Evolutionary conservation across 2,329 filamentous ascomycete species (phyloP).

Genomic region (Torrubiella hemipterigena): DNA sequence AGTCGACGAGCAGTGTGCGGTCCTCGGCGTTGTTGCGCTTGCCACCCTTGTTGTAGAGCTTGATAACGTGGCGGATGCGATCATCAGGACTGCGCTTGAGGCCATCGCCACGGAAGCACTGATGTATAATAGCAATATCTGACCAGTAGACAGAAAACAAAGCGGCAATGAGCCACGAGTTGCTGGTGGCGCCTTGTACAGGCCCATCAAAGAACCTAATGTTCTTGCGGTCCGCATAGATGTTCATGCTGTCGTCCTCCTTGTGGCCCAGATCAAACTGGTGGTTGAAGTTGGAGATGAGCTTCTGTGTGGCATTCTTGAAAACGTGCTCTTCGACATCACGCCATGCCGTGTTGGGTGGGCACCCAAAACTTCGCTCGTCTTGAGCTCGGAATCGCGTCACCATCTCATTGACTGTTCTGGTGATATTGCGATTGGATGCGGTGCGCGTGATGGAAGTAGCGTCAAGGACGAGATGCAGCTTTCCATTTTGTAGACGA

Average conservation of each 20-base stretch:
- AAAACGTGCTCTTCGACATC: slow-evolving; percentile 24
- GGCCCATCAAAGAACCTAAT: slow-evolving; percentile 25
- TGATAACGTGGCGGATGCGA: slow-evolving; percentile 18
- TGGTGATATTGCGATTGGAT: slow-evolving; percentile 25
- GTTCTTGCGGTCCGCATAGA: slow-evolving; percentile 11
- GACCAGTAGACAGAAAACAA: slow-evolving; percentile 33
- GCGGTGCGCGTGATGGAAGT: slow-evolving; percentile 21
- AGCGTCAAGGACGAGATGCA: slow-evolving; percentile 25
- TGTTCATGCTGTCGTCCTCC: slow-evolving; percentile 12
- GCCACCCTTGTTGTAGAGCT: slow-evolving; percentile 32
- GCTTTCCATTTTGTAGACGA: slow-evolving; percentile 31
- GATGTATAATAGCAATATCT: slow-evolving; percentile 27
- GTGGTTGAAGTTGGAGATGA: slow-evolving; percentile 18
- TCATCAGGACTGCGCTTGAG: slow-evolving; percentile 10
- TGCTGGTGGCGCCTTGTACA: slow-evolving; percentile 26
- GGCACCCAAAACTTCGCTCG: slow-evolving; percentile 7
- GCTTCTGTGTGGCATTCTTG: slow-evolving; percentile 17
- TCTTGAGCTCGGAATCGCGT: slow-evolving; percentile 20
- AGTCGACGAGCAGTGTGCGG: slow-evolving; percentile 27
- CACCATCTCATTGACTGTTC: slow-evolving; percentile 26
- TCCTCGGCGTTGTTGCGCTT: slow-evolving; percentile 23
- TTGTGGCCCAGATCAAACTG: background rate
- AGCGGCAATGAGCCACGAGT: slow-evolving; percentile 31
- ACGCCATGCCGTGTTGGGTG: slow-evolving; percentile 27
- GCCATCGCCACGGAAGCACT: slow-evolving; percentile 15